Base-by-base conservation (phyloP, 768 basidiomycete species). In the Pleurotus sapidus region DNA sequence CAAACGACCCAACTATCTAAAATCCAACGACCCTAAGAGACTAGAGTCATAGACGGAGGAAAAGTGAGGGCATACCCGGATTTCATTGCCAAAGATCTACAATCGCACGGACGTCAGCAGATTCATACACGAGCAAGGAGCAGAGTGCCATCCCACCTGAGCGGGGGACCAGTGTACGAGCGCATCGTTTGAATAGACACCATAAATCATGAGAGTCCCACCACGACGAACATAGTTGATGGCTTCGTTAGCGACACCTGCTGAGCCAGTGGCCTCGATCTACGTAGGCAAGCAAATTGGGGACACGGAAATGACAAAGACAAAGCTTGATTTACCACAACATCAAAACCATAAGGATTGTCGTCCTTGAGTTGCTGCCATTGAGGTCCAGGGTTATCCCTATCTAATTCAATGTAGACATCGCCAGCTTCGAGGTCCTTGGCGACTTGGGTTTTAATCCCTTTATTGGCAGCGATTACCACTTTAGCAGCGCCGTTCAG, bases 1-100 rank as follows among this genome's bases (percentile, higher is more conserved):
- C 89, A 76, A 94, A 95, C 0, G 93, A 95, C 11, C 93, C 92
- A 58, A 94, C 91, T 63, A 94, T 93, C 89, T 91, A 55, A 38
- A 27, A 38, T 14, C 8, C 30, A 34, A 34, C 30, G 9, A 69
- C 59, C 39, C 64, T 60, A 30, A 43, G 25, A 4, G 18, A 18
- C 17, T 50, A n/a, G 57, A 45, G 15, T 7, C 18, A 5, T 6
- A 9, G 30, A 34, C 17, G 49, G 43, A 27, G 47, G 15, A n/a
- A 23, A 23, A 2, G 46, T 17, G 20, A 7, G 34, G 11, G 17
- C 48, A 12, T 39, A 61, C 61, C 56, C 46, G 60, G 42, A 63
- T 63, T 47, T 63, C 62, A 55, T 63, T 57, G 50, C 46, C 18
- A 27, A 56, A 56, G n/a, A 56, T 56, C 55, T 56, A 3, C 14